Percentiles rank a stretch among this genome's conserved stretches.
phyloP scores from a whole-genome alignment of 108 stramenopile species.

The Aurantiochytrium sp. region DNA sequence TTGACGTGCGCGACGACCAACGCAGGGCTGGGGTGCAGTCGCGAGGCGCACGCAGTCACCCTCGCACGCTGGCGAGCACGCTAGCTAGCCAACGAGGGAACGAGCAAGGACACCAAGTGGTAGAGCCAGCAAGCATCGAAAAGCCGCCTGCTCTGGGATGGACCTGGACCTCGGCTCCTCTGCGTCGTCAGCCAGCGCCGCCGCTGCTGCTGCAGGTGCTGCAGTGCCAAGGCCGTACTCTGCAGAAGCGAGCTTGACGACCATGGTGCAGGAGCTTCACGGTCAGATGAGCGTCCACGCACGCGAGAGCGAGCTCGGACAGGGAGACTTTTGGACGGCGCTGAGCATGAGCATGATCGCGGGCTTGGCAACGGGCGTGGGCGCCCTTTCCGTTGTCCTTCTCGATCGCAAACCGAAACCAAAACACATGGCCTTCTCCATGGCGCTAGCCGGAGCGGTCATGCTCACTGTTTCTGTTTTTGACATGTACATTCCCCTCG shows the following conservation, averaged over 20 bases:
- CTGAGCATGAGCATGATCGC: slow-evolving; percentile 15
- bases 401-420: neutral
- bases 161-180: too few relatives aligned
- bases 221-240: neutral
- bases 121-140: too few relatives aligned
- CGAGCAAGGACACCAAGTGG: too few relatives aligned
- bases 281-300: neutral
- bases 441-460: neutral
- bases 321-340: neutral
- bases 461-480: neutral
- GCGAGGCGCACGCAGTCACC: too few relatives aligned
- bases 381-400: neutral
- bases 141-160: too few relatives aligned
- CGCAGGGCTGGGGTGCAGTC: too few relatives aligned
- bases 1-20: too few relatives aligned
- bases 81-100: too few relatives aligned
- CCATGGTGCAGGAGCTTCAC: neutral
- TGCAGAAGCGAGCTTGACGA: neutral
- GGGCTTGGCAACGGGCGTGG: neutral
- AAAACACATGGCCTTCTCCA: slow-evolving; percentile 5
- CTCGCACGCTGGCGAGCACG: too few relatives aligned
- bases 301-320: neutral
- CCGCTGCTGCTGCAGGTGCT: too few relatives aligned
- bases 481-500: slow-evolving; percentile 18
- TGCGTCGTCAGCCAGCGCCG: too few relatives aligned